Base-by-base conservation (phyloP, 768 basidiomycete species). In the Glaciozyma martinii region DNA sequence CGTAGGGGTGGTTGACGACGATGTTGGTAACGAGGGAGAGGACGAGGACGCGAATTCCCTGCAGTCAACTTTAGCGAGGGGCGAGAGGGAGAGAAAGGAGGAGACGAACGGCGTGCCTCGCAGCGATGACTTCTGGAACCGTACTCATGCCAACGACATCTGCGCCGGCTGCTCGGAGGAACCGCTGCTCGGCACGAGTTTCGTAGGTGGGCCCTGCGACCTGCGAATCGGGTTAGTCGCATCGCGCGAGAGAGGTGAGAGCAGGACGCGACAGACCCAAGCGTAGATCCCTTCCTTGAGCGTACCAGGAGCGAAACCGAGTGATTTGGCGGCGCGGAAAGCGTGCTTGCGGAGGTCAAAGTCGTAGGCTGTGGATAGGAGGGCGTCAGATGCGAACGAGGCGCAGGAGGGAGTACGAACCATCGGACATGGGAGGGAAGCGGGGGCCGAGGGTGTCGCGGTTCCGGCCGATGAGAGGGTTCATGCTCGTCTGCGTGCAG, bases 81-180 rank as follows among this genome's bases (percentile, higher is more conserved):
- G 21, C n/a, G 50, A 27, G 6, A 29, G n/a, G 29, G 23, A 30
- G 18, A 46, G 23, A 23, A 25, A 25, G 21, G 44, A 43, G 32
- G 56, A 10, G 42, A 60, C 71, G 44, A n/a, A 73, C 72, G 30
- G 63, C 60, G 47, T 71, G 69, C 19, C 62, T 49, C 13, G 87
- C 90, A 0, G 84, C 87, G 29, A 91, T 78, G 30, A 93, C 90
- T 76, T 93, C 90, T 0, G 90, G 90, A 21, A 92, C 83, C 0
- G 91, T 93, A 70, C 40, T 90, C 90, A 93, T 93, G 3, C 90
- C 90, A 3, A 92, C 90, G n/a, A 91, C 87, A 71, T 90, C 89
- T 1, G 86, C 90, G 5, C 90, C 90, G 0, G 83, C 84, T 12
- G 78, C 76, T 21, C 86, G 78, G 47, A 93, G 78, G 77, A 91